Percentiles rank a stretch among this genome's conserved stretches.
Conservation (phyloP, 768 basidiomycete genomes). For the Russula compacta region DNA sequence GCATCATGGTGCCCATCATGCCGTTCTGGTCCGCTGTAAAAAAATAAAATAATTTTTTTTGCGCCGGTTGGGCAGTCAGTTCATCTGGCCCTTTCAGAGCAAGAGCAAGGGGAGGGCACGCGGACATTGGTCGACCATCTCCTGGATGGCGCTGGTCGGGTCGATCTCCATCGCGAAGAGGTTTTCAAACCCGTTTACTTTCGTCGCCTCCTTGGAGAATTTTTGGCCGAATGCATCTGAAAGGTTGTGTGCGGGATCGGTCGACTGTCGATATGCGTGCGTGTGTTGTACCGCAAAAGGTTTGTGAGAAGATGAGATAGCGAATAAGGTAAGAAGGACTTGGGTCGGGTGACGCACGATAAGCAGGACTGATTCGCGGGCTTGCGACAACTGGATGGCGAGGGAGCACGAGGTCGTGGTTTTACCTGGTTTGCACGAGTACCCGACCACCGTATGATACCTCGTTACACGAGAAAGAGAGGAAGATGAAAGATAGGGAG, state of each 20-base stretch:
- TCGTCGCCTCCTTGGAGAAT: conserved; percentile 97
- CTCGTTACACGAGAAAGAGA: neutral
- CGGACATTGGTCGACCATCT: conserved; percentile 97
- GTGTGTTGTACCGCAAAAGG: neutral
- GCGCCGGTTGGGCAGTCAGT: neutral
- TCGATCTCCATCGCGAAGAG: conserved; percentile 99
- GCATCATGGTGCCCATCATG: conserved; percentile 99
- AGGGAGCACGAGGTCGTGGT: conserved; percentile 97
- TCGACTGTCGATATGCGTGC: conserved; percentile 50
- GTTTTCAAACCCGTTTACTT: conserved; percentile 96
- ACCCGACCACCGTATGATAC: neutral
- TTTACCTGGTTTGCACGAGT: conserved; percentile 55
- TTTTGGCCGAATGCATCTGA: conserved; percentile 99
- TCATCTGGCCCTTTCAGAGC: neutral
- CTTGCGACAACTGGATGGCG: conserved; percentile 89
- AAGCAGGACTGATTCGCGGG: conserved; percentile 90
- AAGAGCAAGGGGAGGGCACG: neutral
- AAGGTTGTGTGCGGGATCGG: conserved; percentile 98
- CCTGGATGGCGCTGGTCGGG: conserved; percentile 93
- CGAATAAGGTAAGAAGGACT: neutral
- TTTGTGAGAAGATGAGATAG: neutral
- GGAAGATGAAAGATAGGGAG: neutral
- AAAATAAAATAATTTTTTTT: no score
- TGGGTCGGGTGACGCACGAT: conserved; percentile 51
- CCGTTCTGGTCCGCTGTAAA: conserved; percentile 73